Evolutionary conservation across 192 early-diverging fungal genomes (phyloP).

Genomic region (Backusella liffmaniae): DNA sequence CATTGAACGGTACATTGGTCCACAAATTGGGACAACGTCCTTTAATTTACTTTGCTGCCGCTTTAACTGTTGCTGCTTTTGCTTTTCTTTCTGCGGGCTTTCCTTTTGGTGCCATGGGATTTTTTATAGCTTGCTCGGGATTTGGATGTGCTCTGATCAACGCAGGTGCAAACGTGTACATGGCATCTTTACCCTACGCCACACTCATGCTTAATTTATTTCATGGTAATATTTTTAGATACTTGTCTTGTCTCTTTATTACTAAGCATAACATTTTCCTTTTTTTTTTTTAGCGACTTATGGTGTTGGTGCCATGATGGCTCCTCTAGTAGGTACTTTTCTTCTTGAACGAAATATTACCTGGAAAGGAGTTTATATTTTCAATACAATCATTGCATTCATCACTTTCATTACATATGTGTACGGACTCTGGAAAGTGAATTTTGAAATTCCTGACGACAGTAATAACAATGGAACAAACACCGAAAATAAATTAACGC

Average conservation of each 20-base stretch:
- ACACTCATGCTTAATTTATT: slow-evolving; percentile 31
- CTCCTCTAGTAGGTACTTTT: slow-evolving; percentile 23
- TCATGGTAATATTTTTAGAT: slow-evolving; percentile 23
- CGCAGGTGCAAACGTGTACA: slow-evolving; percentile 29
- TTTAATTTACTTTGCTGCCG: slow-evolving; percentile 12
- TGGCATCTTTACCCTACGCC: slow-evolving; percentile 26
- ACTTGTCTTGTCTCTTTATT: too few relatives aligned
- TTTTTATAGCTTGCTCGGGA: slow-evolving; percentile 24
- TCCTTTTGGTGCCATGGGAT: slow-evolving; percentile 19
- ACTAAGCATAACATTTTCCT: background rate
- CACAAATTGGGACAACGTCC: slow-evolving; percentile 8
- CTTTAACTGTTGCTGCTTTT: slow-evolving; percentile 21
- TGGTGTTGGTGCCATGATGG: slow-evolving; percentile 32
- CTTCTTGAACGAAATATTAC: slow-evolving; percentile 15
- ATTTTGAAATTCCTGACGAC: background rate
- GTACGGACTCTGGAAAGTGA: slow-evolving; percentile 12
- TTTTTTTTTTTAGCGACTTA: slow-evolving; percentile 21
- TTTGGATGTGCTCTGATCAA: slow-evolving; percentile 24
- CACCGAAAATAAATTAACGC: background rate
- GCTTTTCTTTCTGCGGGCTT: slow-evolving; percentile 24
- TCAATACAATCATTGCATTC: slow-evolving; percentile 18
- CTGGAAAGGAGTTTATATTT: slow-evolving; percentile 31
- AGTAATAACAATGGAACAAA: background rate
- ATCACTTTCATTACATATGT: slow-evolving; percentile 9
- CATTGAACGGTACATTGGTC: slow-evolving; percentile 27